phyloP scores from a whole-genome alignment of 805 yeast species.

The Candida ulmi region DNA sequence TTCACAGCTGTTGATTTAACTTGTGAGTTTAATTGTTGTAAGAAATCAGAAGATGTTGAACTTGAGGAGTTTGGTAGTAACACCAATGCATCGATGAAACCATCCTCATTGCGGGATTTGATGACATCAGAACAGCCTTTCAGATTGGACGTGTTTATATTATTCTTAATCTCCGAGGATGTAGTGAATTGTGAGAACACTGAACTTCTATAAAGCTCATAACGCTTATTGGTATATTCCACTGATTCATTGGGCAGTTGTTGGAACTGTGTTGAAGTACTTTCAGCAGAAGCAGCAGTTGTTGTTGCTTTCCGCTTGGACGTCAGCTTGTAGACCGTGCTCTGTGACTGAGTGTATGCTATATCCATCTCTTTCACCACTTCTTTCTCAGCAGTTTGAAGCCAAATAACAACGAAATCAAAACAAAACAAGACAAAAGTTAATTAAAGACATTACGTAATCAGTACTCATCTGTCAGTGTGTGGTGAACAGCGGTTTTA shows the following conservation, averaged over 20 bases:
- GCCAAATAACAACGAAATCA: too few species aligned
- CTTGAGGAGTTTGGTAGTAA: conserved; percentile 18
- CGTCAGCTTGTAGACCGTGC: conserved; percentile 6
- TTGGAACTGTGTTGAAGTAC: neutral
- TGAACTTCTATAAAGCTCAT: conserved; percentile 8
- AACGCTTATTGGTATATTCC: conserved; percentile 10
- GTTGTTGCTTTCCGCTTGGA: conserved; percentile 8
- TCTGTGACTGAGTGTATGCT: neutral
- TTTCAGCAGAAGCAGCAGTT: too few species aligned
- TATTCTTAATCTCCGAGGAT: conserved; percentile 12
- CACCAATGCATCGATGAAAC: conserved; percentile 12
- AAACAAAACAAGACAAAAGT: too few species aligned
- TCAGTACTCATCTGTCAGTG: too few species aligned
- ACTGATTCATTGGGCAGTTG: conserved; percentile 17
- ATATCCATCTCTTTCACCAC: too few species aligned
- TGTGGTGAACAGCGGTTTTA: too few species aligned
- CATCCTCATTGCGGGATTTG: neutral
- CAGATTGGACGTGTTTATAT: conserved; percentile 11
- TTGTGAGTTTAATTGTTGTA: conserved; percentile 8
- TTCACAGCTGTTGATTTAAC: conserved; percentile 7
- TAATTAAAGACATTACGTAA: too few species aligned
- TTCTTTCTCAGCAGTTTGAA: too few species aligned
- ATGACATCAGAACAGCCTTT: conserved; percentile 9
- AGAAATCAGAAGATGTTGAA: conserved; percentile 14
- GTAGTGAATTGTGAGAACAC: conserved; percentile 10